These are phyloP conservation scores for Zymoseptoria tritici DNA, from an alignment of 2,329 filamentous ascomycete species.

Conservation along the genomic window DNA sequence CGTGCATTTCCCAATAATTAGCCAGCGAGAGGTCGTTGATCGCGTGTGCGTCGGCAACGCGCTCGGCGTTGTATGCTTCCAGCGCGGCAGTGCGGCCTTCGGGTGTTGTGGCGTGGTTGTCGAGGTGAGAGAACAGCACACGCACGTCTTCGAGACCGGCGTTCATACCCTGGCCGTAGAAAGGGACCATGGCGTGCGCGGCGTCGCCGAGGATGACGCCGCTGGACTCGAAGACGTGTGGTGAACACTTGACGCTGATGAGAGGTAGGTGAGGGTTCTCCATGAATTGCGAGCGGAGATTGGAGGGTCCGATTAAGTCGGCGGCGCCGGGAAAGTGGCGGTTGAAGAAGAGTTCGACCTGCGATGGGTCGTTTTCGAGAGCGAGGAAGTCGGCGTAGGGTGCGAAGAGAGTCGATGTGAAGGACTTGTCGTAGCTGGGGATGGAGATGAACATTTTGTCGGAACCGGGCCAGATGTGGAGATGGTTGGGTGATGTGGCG, in stretches of 20 bases:
- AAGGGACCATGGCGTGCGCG: slow-evolving; percentile 95
- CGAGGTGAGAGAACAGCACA: slow-evolving; percentile 74
- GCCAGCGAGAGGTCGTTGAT: slow-evolving; percentile 88
- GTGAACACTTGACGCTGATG: slow-evolving; percentile 86
- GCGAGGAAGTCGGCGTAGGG: slow-evolving; percentile 60
- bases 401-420: slow-evolving; percentile 91
- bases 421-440: slow-evolving; percentile 77
- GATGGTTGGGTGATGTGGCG: slow-evolving; percentile 78
- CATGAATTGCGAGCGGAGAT: slow-evolving; percentile 67
- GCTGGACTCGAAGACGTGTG: slow-evolving; percentile 70
- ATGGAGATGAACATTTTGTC: slow-evolving; percentile 99
- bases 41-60: slow-evolving; percentile 71
- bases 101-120: slow-evolving; percentile 50
- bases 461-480: slow-evolving; percentile 87
- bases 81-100: slow-evolving; percentile 46
- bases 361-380: slow-evolving; percentile 56
- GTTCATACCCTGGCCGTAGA: slow-evolving; percentile 98
- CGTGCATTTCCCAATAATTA: slow-evolving; percentile 92
- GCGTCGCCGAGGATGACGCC: slow-evolving; percentile 88
- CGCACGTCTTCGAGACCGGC: slow-evolving; percentile 90
- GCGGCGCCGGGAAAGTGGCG: slow-evolving; percentile 81
- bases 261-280: slow-evolving; percentile 84
- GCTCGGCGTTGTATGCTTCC: slow-evolving; percentile 64
- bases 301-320: slow-evolving; percentile 54
- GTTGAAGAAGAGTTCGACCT: slow-evolving; percentile 68